These are phyloP conservation scores for Aphanocladium album DNA, from an alignment of 2,329 filamentous ascomycete species.

Conservation along the genomic window DNA sequence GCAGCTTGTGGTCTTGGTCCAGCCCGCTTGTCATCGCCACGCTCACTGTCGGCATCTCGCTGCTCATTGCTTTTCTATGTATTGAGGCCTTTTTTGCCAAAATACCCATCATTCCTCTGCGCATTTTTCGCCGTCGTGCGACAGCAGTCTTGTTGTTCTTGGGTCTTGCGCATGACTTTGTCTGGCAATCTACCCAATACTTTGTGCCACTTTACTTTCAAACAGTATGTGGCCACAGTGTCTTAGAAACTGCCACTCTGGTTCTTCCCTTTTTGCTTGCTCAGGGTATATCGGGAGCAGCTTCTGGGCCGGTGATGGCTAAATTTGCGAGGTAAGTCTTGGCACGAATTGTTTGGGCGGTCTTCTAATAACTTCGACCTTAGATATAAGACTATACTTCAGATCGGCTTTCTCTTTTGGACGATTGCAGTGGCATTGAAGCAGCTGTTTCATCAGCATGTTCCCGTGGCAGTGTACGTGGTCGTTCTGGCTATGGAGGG, in stretches of 20 bases:
- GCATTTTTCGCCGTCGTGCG: background rate
- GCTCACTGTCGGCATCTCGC: background rate
- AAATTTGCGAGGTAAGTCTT: background rate
- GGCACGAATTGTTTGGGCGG: background rate
- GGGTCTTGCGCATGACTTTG: background rate
- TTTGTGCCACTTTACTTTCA: background rate
- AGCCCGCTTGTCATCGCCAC: background rate
- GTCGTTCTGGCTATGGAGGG: background rate
- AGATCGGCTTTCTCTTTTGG: background rate
- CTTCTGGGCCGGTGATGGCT: background rate
- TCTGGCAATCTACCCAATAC: background rate
- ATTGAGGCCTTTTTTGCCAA: background rate
- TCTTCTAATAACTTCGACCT: background rate
- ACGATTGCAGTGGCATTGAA: background rate
- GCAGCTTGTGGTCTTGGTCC: background rate
- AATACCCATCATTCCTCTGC: background rate
- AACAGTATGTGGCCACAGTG: background rate
- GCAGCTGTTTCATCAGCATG: background rate
- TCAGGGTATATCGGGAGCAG: background rate
- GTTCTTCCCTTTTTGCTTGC: background rate
- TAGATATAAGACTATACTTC: background rate
- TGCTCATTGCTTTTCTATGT: background rate
- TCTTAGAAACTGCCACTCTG: background rate
- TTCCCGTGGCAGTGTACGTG: background rate
- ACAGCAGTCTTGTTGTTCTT: background rate